phyloP scores from a whole-genome alignment of 2,329 filamentous ascomycete species.

The Aspergillus transmontanensis region DNA sequence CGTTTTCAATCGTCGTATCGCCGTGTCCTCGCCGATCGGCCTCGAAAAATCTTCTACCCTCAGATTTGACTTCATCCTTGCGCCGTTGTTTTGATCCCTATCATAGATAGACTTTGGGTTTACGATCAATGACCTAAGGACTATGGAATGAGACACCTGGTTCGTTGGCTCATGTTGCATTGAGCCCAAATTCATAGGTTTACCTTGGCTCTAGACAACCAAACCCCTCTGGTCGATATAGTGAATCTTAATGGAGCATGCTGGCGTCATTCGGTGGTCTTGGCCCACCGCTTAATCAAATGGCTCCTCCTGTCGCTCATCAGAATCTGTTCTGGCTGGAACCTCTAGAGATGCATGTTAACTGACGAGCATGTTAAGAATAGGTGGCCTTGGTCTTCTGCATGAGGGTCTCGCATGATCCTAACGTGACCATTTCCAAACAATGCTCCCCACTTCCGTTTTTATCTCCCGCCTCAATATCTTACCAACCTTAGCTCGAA shows the following conservation, averaged over 20 bases:
- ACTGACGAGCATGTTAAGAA: background rate
- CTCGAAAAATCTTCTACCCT: background rate
- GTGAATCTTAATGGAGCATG: background rate
- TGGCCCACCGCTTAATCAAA: background rate
- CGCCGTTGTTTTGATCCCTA: conserved; percentile 7
- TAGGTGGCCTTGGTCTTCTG: background rate
- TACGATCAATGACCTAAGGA: conserved; percentile 8
- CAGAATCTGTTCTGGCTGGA: background rate
- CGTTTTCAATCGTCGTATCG: background rate
- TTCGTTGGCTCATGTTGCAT: background rate
- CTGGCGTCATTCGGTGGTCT: conserved; percentile 12
- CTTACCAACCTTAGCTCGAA: background rate
- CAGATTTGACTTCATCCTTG: conserved; percentile 11
- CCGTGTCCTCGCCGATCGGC: background rate
- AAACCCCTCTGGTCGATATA: background rate
- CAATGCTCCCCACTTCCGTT: background rate
- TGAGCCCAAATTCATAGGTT: background rate
- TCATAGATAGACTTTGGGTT: background rate
- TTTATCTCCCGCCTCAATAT: background rate
- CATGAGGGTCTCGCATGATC: background rate
- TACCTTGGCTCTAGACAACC: background rate
- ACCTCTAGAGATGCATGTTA: background rate
- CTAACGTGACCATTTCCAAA: background rate
- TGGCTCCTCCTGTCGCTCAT: background rate
- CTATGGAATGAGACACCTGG: background rate